phyloP scores from a whole-genome alignment of 805 yeast genomes.

The Starmerella vitae region DNA sequence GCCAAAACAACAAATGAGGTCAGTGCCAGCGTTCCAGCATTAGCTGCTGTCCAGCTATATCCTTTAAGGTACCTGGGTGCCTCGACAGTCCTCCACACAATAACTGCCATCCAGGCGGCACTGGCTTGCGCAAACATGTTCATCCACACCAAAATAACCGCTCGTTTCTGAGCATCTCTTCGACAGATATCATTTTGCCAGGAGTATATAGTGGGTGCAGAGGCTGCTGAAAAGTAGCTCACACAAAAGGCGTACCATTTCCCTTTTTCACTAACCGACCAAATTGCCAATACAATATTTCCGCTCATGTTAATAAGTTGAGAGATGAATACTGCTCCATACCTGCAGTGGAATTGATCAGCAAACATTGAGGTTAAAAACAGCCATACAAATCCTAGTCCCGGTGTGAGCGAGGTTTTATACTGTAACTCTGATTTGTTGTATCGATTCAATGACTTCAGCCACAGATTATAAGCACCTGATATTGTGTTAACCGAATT shows the following conservation, averaged over 20 bases:
- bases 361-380: slow-evolving; percentile 26
- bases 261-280: slow-evolving; percentile 41
- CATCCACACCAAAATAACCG: slow-evolving; percentile 39
- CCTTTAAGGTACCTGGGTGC: slow-evolving; percentile 24
- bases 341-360: slow-evolving; percentile 40
- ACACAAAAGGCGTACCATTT: slow-evolving; percentile 50
- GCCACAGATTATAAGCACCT: slow-evolving; percentile 51
- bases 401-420: slow-evolving; percentile 42
- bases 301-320: slow-evolving; percentile 42
- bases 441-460: slow-evolving; percentile 37
- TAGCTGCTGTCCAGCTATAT: slow-evolving; percentile 18
- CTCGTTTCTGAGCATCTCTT: slow-evolving; percentile 39
- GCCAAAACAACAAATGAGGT: slow-evolving; percentile 20
- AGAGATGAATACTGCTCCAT: slow-evolving; percentile 41
- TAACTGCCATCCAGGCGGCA: slow-evolving; percentile 40
- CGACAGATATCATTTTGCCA: slow-evolving; percentile 49
- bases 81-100: slow-evolving; percentile 30
- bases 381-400: slow-evolving; percentile 37
- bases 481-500: slow-evolving; percentile 40
- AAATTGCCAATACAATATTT: slow-evolving; percentile 39
- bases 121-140: slow-evolving; percentile 41
- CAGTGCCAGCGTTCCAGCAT: slow-evolving; percentile 15
- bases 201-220: slow-evolving; percentile 47
- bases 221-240: slow-evolving; percentile 46
- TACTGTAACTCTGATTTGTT: slow-evolving; percentile 36